Percentiles rank a stretch among this genome's conserved stretches.
phyloP scores from a whole-genome alignment of 208 protist genomes.

The Leishmania lainsoni region DNA sequence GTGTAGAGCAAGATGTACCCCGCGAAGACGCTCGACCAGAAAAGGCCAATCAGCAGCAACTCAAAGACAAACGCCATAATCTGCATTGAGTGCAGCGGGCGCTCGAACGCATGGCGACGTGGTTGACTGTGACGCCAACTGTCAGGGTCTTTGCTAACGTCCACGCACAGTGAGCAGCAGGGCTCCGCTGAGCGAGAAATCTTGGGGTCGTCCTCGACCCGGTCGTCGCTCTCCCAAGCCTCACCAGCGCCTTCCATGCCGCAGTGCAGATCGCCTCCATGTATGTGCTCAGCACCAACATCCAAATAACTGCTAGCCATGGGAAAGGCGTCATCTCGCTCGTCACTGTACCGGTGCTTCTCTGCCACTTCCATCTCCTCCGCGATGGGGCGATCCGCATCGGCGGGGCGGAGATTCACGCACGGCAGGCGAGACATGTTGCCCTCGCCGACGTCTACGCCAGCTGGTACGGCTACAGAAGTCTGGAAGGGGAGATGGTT shows the following conservation, averaged over 20 bases:
- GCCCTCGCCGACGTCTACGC: not conserved
- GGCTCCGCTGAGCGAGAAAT: slow-evolving; percentile 14
- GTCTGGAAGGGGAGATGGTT: not conserved
- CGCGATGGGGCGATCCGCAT: not conserved
- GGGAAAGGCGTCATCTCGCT: not conserved
- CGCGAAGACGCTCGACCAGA: slow-evolving; percentile 51
- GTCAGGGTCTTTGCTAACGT: slow-evolving; percentile 44
- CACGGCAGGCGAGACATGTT: slow-evolving; percentile 1
- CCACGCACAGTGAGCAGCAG: slow-evolving; percentile 48
- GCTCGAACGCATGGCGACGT: slow-evolving; percentile 66
- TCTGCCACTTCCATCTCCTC: slow-evolving; percentile 10
- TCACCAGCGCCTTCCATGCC: not conserved
- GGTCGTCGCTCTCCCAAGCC: slow-evolving; percentile 20
- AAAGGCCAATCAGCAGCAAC: slow-evolving; percentile 42
- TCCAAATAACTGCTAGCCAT: not conserved
- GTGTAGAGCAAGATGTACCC: slow-evolving; percentile 54
- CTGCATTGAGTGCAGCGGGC: slow-evolving; percentile 70
- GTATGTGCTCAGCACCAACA: not conserved
- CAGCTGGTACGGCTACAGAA: not conserved
- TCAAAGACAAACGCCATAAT: slow-evolving; percentile 54
- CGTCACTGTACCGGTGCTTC: slow-evolving; percentile 6
- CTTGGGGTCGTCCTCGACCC: slow-evolving; percentile 5
- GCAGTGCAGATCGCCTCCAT: not conserved
- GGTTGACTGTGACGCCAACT: slow-evolving; percentile 50
- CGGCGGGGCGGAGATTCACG: not conserved